Evolutionary conservation across 2,329 filamentous ascomycete genomes (phyloP), one percentile per base, ranked within the genome.

Genomic region (Claviceps quebecensis): DNA sequence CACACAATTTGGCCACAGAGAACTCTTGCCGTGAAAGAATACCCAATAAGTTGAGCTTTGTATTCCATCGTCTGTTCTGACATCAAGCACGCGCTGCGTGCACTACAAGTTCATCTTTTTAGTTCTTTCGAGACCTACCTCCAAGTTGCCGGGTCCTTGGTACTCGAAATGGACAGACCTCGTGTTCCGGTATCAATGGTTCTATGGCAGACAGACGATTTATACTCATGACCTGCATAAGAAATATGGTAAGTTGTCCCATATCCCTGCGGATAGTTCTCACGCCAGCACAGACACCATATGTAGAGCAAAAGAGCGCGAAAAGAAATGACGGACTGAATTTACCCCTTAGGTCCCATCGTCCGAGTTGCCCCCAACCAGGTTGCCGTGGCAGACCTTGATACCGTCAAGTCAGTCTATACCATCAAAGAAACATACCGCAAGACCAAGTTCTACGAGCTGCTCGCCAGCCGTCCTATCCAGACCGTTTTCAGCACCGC

Each of bases 401-500:
- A 57, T 3, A 56, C 52, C 38, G 50, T 59, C 29, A 60, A 56
- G 37, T 47, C 51, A 67, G 40, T 77, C 65, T 55, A 71, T 51
- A 49, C 52, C 52, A 53, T 51, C 47, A 61, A 58, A 38, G 58
- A 59, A 36, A 56, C 55, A 7, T 63, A 60, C 37, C 43, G 53
- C 51, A 64, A 64, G 54, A 49, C 57, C 14, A 39, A 48, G 1
- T 62, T 56, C 43, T 64, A 64, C 51, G 41, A 43, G 11, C 40
- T 49, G 1, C 9, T 60, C n/a, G 49, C 68, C 8, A 39, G 49
- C 2, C 50, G 43, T 17, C 50, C 47, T 8, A 23, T 49, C 5
- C 34, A 48, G 29, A 56, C 37, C 41, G 22, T 75, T 29, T 74
- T 76, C 58, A 67, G 55, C 19, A 71, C 70, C 2, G 62, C 53